A percentile compares a stretch with the other conserved stretches of the same genome.
These are phyloP conservation scores for Dorcoceras hygrometricum DNA, from an alignment of 257 asterid genomes.

Conservation along the genomic window DNA sequence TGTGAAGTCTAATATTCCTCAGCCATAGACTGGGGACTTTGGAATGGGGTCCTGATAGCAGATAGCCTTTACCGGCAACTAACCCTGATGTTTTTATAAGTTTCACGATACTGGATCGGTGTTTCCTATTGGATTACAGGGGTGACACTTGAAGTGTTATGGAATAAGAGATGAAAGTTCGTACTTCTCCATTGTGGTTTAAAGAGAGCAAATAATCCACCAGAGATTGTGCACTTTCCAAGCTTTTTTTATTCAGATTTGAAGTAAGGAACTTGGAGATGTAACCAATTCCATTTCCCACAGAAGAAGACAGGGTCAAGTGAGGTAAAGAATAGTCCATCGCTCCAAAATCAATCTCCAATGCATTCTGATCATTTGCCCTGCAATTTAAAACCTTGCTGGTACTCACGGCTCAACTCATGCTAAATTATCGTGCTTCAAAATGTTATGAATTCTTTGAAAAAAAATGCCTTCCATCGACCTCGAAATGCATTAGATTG, in stretches of 20 bases:
- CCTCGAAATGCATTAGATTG: background rate
- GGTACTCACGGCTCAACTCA: background rate
- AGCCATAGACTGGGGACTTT: background rate
- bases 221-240: slow-evolving; percentile 54
- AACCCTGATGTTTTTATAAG: too few species aligned
- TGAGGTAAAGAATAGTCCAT: slow-evolving; percentile 66
- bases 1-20: background rate
- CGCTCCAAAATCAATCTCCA: slow-evolving; percentile 90
- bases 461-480: too few species aligned
- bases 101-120: too few species aligned
- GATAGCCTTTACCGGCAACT: background rate
- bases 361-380: slow-evolving; percentile 82
- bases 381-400: slow-evolving; percentile 38
- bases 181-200: slow-evolving; percentile 80
- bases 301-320: slow-evolving; percentile 63
- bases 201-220: slow-evolving; percentile 72
- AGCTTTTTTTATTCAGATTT: slow-evolving; percentile 39
- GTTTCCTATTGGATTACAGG: too few species aligned
- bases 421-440: background rate
- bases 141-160: background rate
- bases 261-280: slow-evolving; percentile 69
- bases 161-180: slow-evolving; percentile 7
- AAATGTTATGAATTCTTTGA: background rate
- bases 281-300: slow-evolving; percentile 74
- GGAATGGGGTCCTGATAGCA: background rate